Evolutionary conservation across 2,329 filamentous ascomycete genomes (phyloP), one percentile per base, ranked within the genome.

Genomic region (Verticillium klebahnii): DNA sequence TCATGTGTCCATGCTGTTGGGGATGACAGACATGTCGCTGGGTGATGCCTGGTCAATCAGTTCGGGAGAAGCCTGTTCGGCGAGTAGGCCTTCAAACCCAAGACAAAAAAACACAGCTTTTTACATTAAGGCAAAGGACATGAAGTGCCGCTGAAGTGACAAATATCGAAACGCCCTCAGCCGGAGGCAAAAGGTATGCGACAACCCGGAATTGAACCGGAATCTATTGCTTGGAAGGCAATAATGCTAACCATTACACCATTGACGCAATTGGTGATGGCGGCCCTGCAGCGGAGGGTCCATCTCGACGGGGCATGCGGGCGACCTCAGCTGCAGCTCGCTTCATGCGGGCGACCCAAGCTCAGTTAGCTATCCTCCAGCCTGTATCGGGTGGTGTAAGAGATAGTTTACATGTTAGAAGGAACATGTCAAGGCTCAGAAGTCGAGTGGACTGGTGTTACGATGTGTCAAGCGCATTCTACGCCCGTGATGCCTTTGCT

Each of bases 261-360:
- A 50, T 50, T 50, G 45, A 50, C 45, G 45, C 45, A 12, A 23
- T 50, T 23, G 45, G 19, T 50, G 17, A 23, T 25, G 45, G 45
- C 45, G 45, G 3, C 45, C 19, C n/a, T 8, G 45, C 45, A 8
- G 8, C 19, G 5, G 9, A 12, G 45, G 45, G 19, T 50, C 45
- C 45, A 50, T 50, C 45, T 23, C 45, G 45, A 25, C 9, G 45
- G 45, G 45, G 45, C 45, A 50, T 50, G 45, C 17, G 23, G n/a
- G 37, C 17, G 37, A n/a, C n/a, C 9, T 50, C 19, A n/a, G 9
- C n/a, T n/a, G 19, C 9, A 23, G 11, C 45, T 50, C 45, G n/a
- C 45, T 50, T n/a, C 45, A 9, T 50, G 45, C 11, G 45, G 40
- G 14, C 34, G 34, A 7, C 34, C 25, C 2, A 25, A 25, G 82